Percentiles rank a stretch among this genome's conserved stretches.
Conservation (phyloP, 2,329 filamentous ascomycete genomes). For the Fulvia fulva region DNA sequence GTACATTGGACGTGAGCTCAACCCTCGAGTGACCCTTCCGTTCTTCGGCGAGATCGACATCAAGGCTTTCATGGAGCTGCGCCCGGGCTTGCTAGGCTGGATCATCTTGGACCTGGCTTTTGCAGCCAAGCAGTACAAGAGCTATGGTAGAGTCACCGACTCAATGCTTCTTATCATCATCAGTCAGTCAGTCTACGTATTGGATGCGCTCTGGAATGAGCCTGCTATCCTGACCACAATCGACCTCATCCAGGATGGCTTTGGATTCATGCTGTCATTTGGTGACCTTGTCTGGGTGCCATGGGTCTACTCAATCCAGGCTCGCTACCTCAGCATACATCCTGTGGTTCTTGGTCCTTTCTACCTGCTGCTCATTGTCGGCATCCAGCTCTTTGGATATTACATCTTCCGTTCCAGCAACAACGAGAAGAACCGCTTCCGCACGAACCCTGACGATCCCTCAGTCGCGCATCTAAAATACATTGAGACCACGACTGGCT, state of each 20-base stretch:
- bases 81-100: constrained; percentile 90
- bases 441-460: constrained; percentile 78
- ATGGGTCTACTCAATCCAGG: constrained; percentile 80
- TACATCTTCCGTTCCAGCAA: constrained; percentile 92
- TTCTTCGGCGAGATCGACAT: constrained; percentile 83
- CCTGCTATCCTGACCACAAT: constrained; percentile 87
- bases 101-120: constrained; percentile 79
- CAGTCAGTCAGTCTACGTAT: constrained; percentile 76
- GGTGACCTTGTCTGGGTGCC: constrained; percentile 92
- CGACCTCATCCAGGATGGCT: constrained; percentile 88
- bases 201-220: constrained; percentile 86
- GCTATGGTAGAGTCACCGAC: constrained; percentile 77
- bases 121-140: constrained; percentile 82
- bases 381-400: constrained; percentile 70
- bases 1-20: constrained; percentile 94
- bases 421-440: constrained; percentile 91
- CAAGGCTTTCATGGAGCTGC: constrained; percentile 83
- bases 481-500: constrained; percentile 79
- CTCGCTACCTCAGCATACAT: constrained; percentile 77
- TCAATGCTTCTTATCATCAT: constrained; percentile 75
- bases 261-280: constrained; percentile 92
- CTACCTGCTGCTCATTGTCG: constrained; percentile 62
- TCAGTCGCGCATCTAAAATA: constrained; percentile 74
- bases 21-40: constrained; percentile 76
- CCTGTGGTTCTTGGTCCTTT: constrained; percentile 71